Base-by-base conservation (phyloP, 106 monocot genomes). In the Dioscorea alata region DNA sequence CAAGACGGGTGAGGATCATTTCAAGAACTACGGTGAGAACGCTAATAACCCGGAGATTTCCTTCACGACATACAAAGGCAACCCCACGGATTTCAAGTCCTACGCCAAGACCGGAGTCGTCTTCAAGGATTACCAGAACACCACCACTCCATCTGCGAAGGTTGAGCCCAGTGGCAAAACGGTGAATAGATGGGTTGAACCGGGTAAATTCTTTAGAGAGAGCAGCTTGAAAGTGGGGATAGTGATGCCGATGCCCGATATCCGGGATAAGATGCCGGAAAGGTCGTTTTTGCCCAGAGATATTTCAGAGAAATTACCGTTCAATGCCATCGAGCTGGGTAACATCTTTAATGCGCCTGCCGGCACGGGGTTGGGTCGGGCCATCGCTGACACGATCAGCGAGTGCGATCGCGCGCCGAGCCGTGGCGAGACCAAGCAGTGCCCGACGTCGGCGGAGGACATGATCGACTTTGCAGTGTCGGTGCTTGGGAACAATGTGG, bases 141-240 rank as follows among this genome's bases (percentile, higher is more conserved):
- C 74, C 5, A 58, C 78, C 4, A 22, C 34, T 33, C 61, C 61
- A 4, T 16, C 52, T 0, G 20, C 48, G 1, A 50, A 0, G 54
- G 7, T 54, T 42, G 4, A 42, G 42, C 6, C 42, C 9, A 19
- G 19, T 54, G 94, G 90, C 6, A 28, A 80, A 16, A 79, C 85
- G 0, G 74, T 60, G 15, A 82, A 75, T 33, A 66, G 70, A 64
- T 90, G 94, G 76, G 81, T 88, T 13, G 91, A 95, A 62, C 86
- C 85, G n/a, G 95, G 95, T 21, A 91, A 84, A 64, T 95, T 95
- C 76, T 95, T 95, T 71, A 51, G 95, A 50, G 91, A 95, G 77
- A 72, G 60, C 50, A 64, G 49, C 17, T 64, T 95, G 68, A 63
- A 23, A 67, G 54, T 65, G 59, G 95, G 91, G 50, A 72, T 61